Base-by-base conservation (phyloP, 345 rosid genomes). In the Acer negundo region DNA sequence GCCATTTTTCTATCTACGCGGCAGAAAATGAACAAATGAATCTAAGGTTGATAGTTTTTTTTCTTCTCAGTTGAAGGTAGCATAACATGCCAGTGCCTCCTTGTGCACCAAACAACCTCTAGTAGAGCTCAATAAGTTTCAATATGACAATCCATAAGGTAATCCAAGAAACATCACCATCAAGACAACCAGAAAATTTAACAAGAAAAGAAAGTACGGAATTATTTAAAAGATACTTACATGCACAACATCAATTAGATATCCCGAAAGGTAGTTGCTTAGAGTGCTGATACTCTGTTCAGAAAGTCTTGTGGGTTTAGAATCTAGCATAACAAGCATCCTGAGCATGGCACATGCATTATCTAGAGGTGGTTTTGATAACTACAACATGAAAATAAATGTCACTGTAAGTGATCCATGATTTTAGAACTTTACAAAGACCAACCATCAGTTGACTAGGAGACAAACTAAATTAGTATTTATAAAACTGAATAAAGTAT, bases 321-420 rank as follows among this genome's bases (percentile, higher is more conserved):
- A 84, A 78, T 93, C 98, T 78, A 93, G 82, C 9, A 12, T 72
- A 46, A 78, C 69, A 64, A 95, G 91, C 77, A 93, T 80, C 80
- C 90, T 85, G 66, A 95, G 91, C 87, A 93, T 73, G 70, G 92
- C 93, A 83, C 92, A 87, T 13, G 86, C 87, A 80, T 95, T 93
- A 61, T 87, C 93, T 12, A 90, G 64, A 28, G 79, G 79, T 68
- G 84, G 94, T 79, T 82, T 83, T 70, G 74, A 74, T 70, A 73
- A 77, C 99, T 93, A 85, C 31, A 79, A 78, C 78, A 64, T 55
- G 59, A 70, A 80, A 71, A 74, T 35, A 74, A 68, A 47, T 19
- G 51, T 68, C 58, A 72, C 51, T 5, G 35, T 58, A 44, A 65
- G 53, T 20, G 56, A 66, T 38, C 65, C 23, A 38, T 7, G n/a